phyloP scores from a whole-genome alignment of 1,139 yeast genomes.

The Groenewaldozyma sp. region DNA sequence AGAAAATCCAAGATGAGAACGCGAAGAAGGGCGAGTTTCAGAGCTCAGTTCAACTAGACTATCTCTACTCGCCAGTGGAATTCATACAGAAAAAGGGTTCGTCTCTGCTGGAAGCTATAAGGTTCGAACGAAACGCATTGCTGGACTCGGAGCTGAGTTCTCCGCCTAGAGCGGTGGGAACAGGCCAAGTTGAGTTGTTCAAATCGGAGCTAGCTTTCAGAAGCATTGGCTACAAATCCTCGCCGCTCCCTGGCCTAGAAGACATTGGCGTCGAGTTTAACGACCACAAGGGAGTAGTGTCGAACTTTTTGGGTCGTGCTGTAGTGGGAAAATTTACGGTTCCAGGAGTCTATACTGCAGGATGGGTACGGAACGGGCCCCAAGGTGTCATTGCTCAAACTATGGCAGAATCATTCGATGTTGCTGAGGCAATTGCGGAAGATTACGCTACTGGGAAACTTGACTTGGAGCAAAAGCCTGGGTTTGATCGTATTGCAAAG shows the following conservation, averaged over 20 bases:
- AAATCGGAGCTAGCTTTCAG: conserved; percentile 64
- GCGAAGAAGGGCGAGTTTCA: conserved; percentile 16
- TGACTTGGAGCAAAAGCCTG: conserved; percentile 18
- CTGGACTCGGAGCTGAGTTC: conserved; percentile 23
- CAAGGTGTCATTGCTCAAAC: conserved; percentile 89
- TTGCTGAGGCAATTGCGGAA: conserved; percentile 54
- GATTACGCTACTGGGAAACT: conserved; percentile 31
- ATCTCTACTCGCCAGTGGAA: conserved; percentile 55
- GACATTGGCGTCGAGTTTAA: conserved; percentile 48
- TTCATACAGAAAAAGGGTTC: conserved; percentile 36
- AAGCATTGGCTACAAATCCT: conserved; percentile 78
- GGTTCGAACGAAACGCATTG: conserved; percentile 41
- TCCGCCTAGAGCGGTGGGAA: conserved; percentile 34
- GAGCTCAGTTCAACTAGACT: conserved; percentile 58
- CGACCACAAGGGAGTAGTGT: conserved; percentile 40
- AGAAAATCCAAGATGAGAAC: conserved; percentile 33
- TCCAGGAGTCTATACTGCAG: conserved; percentile 67
- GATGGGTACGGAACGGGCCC: conserved; percentile 90
- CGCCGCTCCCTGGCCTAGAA: conserved; percentile 49
- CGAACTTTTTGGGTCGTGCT: conserved; percentile 49
- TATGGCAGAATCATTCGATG: conserved; percentile 74
- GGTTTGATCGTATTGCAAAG: conserved; percentile 28
- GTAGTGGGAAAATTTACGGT: conserved; percentile 32
- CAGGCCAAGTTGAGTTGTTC: conserved; percentile 33
- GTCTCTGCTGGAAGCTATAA: conserved; percentile 37